A percentile compares a stretch with the other conserved stretches of the same genome.
phyloP scores from a whole-genome alignment of 192 early-diverging fungal species.

The Mortierella alpina region DNA sequence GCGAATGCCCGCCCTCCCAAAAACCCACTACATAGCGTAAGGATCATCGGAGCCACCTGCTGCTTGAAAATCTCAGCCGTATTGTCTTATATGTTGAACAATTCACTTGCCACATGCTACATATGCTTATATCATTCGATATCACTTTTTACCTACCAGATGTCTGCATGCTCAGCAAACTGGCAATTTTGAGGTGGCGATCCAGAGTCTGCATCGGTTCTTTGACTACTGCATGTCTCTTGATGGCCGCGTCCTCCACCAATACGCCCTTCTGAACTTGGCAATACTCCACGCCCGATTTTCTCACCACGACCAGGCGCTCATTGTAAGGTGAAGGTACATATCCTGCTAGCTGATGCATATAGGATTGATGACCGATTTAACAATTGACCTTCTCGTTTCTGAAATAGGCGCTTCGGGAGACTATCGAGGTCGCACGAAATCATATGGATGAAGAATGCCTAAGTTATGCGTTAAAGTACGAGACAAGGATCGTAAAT shows the following conservation, averaged over 20 bases:
- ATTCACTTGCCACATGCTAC: background rate
- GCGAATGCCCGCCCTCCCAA: slow-evolving; percentile 50
- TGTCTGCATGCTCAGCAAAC: slow-evolving; percentile 52
- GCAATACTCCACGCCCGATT: slow-evolving; percentile 59
- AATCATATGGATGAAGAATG: slow-evolving; percentile 57
- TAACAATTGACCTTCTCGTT: background rate
- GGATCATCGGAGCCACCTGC: background rate
- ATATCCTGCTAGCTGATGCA: background rate
- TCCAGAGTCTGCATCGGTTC: slow-evolving; percentile 53
- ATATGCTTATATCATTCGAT: too few relatives aligned
- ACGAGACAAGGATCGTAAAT: background rate
- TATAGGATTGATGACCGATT: background rate
- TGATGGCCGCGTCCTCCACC: slow-evolving; percentile 47
- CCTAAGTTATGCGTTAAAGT: slow-evolving; percentile 59
- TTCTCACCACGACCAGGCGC: slow-evolving; percentile 54
- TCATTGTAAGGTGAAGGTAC: slow-evolving; percentile 28
- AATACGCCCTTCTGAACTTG: slow-evolving; percentile 57
- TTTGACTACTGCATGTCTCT: slow-evolving; percentile 54
- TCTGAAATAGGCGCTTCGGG: slow-evolving; percentile 46
- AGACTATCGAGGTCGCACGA: slow-evolving; percentile 57
- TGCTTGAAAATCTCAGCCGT: background rate
- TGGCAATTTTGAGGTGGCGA: slow-evolving; percentile 54
- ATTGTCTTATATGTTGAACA: background rate
- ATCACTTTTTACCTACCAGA: slow-evolving; percentile 16
- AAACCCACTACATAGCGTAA: slow-evolving; percentile 55